Base-by-base conservation (phyloP, 495 filamentous ascomycete species). In the Lasiosphaeria miniovina region DNA sequence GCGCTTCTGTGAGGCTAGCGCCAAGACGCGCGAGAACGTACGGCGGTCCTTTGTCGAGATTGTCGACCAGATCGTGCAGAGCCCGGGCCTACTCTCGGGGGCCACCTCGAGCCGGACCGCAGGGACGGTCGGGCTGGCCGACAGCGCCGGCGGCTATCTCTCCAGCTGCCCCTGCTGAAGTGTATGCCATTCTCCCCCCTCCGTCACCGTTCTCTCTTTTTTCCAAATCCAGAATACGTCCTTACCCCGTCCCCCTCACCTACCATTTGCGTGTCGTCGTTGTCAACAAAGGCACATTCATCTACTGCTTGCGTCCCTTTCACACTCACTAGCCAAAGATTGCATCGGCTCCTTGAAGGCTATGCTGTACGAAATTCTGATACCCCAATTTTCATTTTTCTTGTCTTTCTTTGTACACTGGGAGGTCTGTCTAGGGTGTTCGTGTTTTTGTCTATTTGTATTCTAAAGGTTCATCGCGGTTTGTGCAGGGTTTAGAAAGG, bases 1-100 rank as follows among this genome's bases (percentile, higher is more conserved):
- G 1, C 68, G 65, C 9, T 85, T 84, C 68, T 83, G 81, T 66
- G 83, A 86, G 66, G 79, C 76, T 52, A 83, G 80, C 59, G 70
- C 77, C 33, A 84, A 82, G 72, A 82, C 80, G 36, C 65, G 80
- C 38, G 77, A 82, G 65, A 81, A 82, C 62, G 74, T 85, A 14
- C 64, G 73, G 45, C 71, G 71, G 64, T 77, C 80, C 32, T 86
- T 86, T 70, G 72, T 81, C 54, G 81, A 83, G 48, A 70, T 81
- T 40, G 81, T 85, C 54, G 75, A 83, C 57, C 65, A 62, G 55
- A 82, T 86, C 53, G 74, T 84, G 35, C 71, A 72, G 35, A 76
- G 69, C 40, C 78, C 77, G 3, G 69, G 70, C 40, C 61, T 82
- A 35, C 64, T 81, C 60, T 59, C 73, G 41, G 65, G 67, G 4